Base-by-base conservation (phyloP, 1,139 yeast genomes). In the Geotrichum cucujoidarum region DNA sequence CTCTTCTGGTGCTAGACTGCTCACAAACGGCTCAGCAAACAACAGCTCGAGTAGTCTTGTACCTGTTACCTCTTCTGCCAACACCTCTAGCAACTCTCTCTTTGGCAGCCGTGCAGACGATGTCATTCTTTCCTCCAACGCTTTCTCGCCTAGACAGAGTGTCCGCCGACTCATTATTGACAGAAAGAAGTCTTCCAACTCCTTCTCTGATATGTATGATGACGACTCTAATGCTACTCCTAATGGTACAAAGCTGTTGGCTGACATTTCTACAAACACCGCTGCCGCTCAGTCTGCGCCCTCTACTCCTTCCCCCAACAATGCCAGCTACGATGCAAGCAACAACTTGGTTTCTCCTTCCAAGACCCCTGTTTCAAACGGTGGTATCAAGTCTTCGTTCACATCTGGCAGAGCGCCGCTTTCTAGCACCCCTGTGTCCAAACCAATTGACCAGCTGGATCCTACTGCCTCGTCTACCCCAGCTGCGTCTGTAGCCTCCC, bases 81-180 rank as follows among this genome's bases (percentile, higher is more conserved):
- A 37, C 20, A 29, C 39, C n/a, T 22, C 40, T 4, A 40, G 31
- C 22, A 39, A 22, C 21, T 44, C 42, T 3, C 8, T 47, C 29
- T 65, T 68, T 53, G 68, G 64, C 46, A 53, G 68, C n/a, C 66
- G 69, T 31, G 76, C 84, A 3, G 92, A 84, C 63, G 75, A 77
- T 43, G 81, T 88, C 2, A 82, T 86, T 50, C 65, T 84, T 52
- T 72, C 83, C 2, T 78, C 87, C n/a, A 85, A 80, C 48, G 80
- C 85, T 5, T 85, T 85, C 63, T 76, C 83, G 3, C 89, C 89
- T 24, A 77, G 78, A 45, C 69, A 72, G 35, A 77, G 75, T 49
- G 74, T 80, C 53, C 78, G 80, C 44, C 75, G 76, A 52, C 69
- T 83, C 49, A 73, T 80, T 6, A 75, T 83, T 53, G 80, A 79